phyloP scores from a whole-genome alignment of 1,284 basidiomycete species.

The Mycena citricolor region DNA sequence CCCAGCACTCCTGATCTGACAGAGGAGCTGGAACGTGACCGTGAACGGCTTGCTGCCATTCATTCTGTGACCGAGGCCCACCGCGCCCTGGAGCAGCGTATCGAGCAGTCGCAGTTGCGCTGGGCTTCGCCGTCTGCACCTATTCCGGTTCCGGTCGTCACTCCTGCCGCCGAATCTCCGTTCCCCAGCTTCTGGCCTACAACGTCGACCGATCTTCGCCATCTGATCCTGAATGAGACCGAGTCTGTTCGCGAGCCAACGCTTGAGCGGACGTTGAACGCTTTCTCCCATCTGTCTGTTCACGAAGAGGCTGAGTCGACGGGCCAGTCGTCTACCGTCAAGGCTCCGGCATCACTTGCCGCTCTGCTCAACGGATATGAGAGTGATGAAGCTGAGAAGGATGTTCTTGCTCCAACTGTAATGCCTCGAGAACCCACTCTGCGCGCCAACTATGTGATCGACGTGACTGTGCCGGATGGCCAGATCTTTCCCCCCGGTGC shows the following conservation, averaged over 20 bases:
- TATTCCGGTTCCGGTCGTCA: conserved; percentile 3
- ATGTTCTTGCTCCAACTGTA: conserved; percentile 5
- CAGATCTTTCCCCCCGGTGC: conserved; percentile 80
- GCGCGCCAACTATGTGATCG: conserved; percentile 59
- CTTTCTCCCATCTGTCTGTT: conserved; percentile 20
- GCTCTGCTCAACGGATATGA: conserved; percentile 29
- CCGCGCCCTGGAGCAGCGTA: conserved; percentile 7
- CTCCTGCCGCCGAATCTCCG: conserved; percentile 5
- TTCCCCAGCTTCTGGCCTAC: conserved; percentile 22
- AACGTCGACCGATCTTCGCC: conserved; percentile 21
- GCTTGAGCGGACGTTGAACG: too few relatives aligned
- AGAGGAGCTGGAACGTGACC: too few relatives aligned
- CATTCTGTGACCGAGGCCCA: conserved; percentile 11
- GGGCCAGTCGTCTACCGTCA: conserved; percentile 27
- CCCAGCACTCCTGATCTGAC: too few relatives aligned
- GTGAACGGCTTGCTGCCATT: conserved; percentile 15
- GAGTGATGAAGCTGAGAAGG: conserved; percentile 19
- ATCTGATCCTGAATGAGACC: conserved; percentile 17
- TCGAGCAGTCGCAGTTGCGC: conserved; percentile 15
- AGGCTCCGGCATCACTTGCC: conserved; percentile 28
- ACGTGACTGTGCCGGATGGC: conserved; percentile 73
- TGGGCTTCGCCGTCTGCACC: conserved; percentile 6
- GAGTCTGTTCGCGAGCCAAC: too few relatives aligned
- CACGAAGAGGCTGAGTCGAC: conserved; percentile 17
- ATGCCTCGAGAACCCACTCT: conserved; percentile 26